Conservation (phyloP, 108 stramenopile species). For the Cyclotella distinguenda region DNA sequence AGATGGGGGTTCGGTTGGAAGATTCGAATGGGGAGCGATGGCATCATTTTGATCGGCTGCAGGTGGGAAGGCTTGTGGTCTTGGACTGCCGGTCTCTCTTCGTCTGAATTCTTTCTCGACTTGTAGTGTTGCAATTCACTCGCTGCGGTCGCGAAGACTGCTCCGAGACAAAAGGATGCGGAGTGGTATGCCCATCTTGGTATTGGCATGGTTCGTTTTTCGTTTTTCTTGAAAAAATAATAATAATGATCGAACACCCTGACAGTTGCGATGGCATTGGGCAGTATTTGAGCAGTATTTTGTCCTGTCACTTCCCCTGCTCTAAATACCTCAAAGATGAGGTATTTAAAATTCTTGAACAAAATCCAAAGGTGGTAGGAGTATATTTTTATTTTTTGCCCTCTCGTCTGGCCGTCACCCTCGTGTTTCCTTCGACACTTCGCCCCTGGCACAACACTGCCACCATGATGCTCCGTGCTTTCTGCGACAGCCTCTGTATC, state of each 20-base stretch:
- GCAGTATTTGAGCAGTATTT: too few species aligned
- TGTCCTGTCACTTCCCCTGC: too few species aligned
- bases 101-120: neutral
- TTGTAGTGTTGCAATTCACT: neutral
- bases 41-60: conserved; percentile 24
- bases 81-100: neutral
- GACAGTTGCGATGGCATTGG: too few species aligned
- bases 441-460: neutral
- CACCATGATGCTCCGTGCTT: neutral
- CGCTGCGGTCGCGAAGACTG: neutral
- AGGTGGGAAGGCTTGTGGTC: neutral
- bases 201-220: conserved; percentile 10
- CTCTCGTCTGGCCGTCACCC: neutral
- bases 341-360: too few species aligned
- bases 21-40: conserved; percentile 48
- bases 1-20: conserved; percentile 68
- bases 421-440: neutral
- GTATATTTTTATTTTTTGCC: too few species aligned
- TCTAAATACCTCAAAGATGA: too few species aligned
- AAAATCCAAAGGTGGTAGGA: too few species aligned
- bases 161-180: conserved; percentile 43
- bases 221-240: too few species aligned
- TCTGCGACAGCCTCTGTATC: neutral
- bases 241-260: too few species aligned
- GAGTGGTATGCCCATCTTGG: conserved; percentile 26